Conservation (phyloP, 2,329 filamentous ascomycete species). For the Domatiomyces globalis region DNA sequence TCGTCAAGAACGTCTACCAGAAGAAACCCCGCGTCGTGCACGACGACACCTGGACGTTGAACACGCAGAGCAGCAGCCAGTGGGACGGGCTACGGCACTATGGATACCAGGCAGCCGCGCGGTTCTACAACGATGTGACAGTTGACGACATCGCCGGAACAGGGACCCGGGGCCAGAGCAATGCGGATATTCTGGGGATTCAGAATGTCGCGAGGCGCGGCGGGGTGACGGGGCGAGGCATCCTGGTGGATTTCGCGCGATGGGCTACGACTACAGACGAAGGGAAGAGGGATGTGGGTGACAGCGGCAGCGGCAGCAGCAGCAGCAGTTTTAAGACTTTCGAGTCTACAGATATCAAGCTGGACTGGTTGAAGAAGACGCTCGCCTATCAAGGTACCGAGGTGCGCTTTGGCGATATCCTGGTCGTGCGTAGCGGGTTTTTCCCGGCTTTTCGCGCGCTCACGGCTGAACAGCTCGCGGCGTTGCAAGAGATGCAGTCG, state of each 20-base stretch:
- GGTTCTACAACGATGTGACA: conserved; percentile 19
- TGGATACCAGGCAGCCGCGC: conserved; percentile 14
- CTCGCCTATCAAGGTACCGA: conserved; percentile 15
- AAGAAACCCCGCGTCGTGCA: conserved; percentile 18
- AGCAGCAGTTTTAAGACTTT: conserved; percentile 25
- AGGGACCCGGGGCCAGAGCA: conserved; percentile 4
- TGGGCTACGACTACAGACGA: conserved; percentile 27
- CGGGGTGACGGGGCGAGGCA: conserved; percentile 33
- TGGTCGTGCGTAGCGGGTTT: conserved; percentile 21
- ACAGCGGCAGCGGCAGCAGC: conserved; percentile 2
- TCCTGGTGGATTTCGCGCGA: conserved; percentile 33
- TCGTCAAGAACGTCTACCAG: conserved; percentile 21
- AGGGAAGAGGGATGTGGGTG: conserved; percentile 20
- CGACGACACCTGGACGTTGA: conserved; percentile 19
- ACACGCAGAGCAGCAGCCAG: conserved; percentile 18
- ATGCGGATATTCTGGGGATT: conserved; percentile 15
- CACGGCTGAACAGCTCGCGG: conserved; percentile 11
- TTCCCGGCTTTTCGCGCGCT: conserved; percentile 16
- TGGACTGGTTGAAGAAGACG: conserved; percentile 16
- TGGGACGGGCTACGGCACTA: conserved; percentile 20
- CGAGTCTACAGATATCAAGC: conserved; percentile 22
- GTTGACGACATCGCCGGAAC: conserved; percentile 17
- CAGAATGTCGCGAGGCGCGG: conserved; percentile 25
- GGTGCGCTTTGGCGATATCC: conserved; percentile 19
- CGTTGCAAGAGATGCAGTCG: conserved; percentile 9